Evolutionary conservation across 164 flowering plant species (phyloP), one percentile per base, ranked within the genome.

Genomic region (Vitis amurensis): DNA sequence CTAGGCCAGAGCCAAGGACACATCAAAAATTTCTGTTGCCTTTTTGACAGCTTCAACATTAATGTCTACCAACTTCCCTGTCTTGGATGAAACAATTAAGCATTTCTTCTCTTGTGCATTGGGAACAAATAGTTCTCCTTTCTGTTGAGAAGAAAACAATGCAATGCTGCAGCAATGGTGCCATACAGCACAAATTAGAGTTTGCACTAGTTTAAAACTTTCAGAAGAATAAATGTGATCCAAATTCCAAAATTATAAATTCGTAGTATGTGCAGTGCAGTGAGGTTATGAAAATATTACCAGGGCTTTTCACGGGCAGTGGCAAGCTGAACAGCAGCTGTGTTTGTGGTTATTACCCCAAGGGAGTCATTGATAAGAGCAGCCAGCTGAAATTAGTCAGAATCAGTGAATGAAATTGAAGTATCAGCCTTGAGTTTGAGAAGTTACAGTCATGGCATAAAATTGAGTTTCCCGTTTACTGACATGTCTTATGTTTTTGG

Each of bases 311-410:
- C 84, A 1, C 96, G 91, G 3, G 98, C 94, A 77, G 81, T 77
- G 8, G 98, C 96, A 7, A 93, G 89, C 73, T 90, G 98, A 59
- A 93, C 77, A 7, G 98, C 98, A 14, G 91, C 96, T 47, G 98
- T 91, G 76, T 93, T 93, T 49, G 98, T 93, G 23, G 93, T 82
- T 68, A 91, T 87, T 5, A 93, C 93, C n/a, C 97, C 97, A 53
- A 83, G 76, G 0, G 98, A 91, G 60, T 91, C 97, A 75, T 90
- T 91, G 59, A 93, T 86, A 23, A 94, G 84, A 67, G 97, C 97
- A 74, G 95, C 97, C 37, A 93, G 72, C 97, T 91, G 80, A 68
- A 3, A 74, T 11, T 55, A 70, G 1, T 59, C 4, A 58, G 37
- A 57, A 68, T 48, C 13, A 66, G 8, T 11, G 66, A 61, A 61